Evolutionary conservation across 305 asterid genomes (phyloP).

Genomic region (Petunia hybrid): DNA sequence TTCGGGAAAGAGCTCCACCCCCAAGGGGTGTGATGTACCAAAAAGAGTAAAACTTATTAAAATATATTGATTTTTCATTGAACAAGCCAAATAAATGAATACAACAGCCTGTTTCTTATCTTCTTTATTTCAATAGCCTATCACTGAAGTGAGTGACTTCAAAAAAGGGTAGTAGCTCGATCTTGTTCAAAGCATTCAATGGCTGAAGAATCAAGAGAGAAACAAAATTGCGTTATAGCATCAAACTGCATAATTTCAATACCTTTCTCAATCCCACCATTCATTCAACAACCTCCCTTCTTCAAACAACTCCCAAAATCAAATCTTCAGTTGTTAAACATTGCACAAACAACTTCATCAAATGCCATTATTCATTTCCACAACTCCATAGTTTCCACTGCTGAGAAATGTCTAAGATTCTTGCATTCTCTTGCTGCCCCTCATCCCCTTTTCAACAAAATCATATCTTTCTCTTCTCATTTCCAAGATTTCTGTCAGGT

Average conservation of each 20-base stretch:
- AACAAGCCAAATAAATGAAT: neutral
- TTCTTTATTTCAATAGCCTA: neutral
- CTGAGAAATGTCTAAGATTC: constrained; percentile 47
- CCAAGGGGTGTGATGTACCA: too few species aligned
- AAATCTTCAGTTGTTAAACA: constrained; percentile 41
- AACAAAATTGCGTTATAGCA: neutral
- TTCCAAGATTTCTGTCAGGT: constrained; percentile 61
- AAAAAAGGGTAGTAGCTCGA: neutral
- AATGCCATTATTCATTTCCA: constrained; percentile 54
- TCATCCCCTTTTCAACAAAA: constrained; percentile 51
- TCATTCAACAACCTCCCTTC: constrained; percentile 55
- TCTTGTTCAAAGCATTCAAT: neutral
- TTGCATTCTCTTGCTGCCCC: constrained; percentile 50
- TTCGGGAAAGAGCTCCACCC: too few species aligned
- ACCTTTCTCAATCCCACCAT: constrained; percentile 50
- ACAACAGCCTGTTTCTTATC: constrained; percentile 10
- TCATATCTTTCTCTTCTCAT: constrained; percentile 52
- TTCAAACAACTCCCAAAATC: constrained; percentile 48
- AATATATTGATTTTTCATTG: too few species aligned
- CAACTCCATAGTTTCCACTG: constrained; percentile 44
- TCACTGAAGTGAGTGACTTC: neutral
- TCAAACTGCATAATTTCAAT: constrained; percentile 44
- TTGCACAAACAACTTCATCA: constrained; percentile 42
- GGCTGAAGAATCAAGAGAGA: constrained; percentile 9
- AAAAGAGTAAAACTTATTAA: too few species aligned